These are phyloP conservation scores for Xylaria longipes DNA, from an alignment of 495 filamentous ascomycete species.

Conservation along the genomic window DNA sequence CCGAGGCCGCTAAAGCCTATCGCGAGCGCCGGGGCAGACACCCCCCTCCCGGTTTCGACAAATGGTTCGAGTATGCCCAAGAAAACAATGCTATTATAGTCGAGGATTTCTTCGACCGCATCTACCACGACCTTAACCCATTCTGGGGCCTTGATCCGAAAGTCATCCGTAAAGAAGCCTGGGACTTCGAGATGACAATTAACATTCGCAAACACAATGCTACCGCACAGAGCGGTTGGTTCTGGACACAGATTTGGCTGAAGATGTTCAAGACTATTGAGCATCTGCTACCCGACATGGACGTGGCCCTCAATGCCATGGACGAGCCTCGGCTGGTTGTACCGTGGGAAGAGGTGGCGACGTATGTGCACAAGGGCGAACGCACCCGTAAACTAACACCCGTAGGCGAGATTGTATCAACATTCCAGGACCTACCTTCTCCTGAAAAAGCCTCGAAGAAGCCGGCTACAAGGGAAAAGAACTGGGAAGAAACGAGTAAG, in stretches of 20 bases:
- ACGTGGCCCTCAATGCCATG: conserved; percentile 70
- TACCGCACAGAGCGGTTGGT: conserved; percentile 60
- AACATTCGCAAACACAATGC: conserved; percentile 64
- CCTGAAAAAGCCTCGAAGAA: conserved; percentile 39
- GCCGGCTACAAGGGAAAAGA: conserved; percentile 36
- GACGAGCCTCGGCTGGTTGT: conserved; percentile 73
- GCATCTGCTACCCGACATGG: conserved; percentile 72
- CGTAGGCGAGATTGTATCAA: conserved; percentile 37
- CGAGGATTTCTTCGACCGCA: conserved; percentile 76
- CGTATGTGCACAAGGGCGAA: conserved; percentile 60
- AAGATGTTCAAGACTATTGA: conserved; percentile 63
- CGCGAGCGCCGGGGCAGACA: conserved; percentile 68
- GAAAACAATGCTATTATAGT: conserved; percentile 65
- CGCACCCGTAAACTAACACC: conserved; percentile 51
- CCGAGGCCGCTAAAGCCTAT: conserved; percentile 66
- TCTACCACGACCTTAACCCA: conserved; percentile 71
- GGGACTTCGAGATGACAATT: conserved; percentile 64
- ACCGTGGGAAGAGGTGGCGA: conserved; percentile 69
- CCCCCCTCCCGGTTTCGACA: conserved; percentile 74
- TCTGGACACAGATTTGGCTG: conserved; percentile 69
- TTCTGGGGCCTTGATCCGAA: conserved; percentile 70
- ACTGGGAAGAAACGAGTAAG: conserved; percentile 55
- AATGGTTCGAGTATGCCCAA: conserved; percentile 71
- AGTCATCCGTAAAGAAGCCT: conserved; percentile 60
- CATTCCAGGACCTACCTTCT: conserved; percentile 42